Evolutionary conservation across 345 rosid genomes (phyloP).

Genomic region (Garcia nutans): DNA sequence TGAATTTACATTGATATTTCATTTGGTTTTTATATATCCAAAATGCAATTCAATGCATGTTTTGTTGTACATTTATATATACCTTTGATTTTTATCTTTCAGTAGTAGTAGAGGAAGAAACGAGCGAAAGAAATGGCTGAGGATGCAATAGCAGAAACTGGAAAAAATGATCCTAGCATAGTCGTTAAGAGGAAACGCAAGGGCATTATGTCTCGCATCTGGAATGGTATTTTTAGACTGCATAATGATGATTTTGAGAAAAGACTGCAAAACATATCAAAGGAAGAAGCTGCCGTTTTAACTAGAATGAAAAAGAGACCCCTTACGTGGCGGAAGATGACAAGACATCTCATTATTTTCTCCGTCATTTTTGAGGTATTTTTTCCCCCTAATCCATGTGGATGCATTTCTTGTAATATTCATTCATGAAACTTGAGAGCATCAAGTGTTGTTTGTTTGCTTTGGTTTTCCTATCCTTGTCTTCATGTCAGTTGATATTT

Average conservation of each 20-base stretch:
- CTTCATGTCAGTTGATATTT: neutral
- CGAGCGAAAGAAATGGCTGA: neutral
- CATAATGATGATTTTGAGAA: slow-evolving; percentile 85
- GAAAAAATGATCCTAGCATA: neutral
- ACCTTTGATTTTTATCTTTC: neutral
- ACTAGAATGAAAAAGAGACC: slow-evolving; percentile 67
- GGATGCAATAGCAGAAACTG: neutral
- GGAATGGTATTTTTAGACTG: slow-evolving; percentile 60
- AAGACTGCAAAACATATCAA: slow-evolving; percentile 73
- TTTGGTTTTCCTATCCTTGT: neutral
- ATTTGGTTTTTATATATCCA: neutral
- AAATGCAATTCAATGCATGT: neutral
- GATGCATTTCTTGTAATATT: neutral
- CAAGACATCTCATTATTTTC: slow-evolving; percentile 58
- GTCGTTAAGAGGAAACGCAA: slow-evolving; percentile 41
- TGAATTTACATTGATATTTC: neutral
- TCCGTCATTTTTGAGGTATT: slow-evolving; percentile 72
- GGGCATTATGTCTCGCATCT: slow-evolving; percentile 69
- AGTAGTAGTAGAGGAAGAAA: neutral
- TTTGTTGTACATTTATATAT: neutral
- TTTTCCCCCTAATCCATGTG: no score
- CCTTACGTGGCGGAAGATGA: slow-evolving; percentile 57
- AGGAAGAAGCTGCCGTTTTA: slow-evolving; percentile 75
- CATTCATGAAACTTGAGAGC: neutral
- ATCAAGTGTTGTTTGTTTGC: neutral